phyloP scores from a whole-genome alignment of 352 stramenopile species.

The Phytophthora chlamydospora region DNA sequence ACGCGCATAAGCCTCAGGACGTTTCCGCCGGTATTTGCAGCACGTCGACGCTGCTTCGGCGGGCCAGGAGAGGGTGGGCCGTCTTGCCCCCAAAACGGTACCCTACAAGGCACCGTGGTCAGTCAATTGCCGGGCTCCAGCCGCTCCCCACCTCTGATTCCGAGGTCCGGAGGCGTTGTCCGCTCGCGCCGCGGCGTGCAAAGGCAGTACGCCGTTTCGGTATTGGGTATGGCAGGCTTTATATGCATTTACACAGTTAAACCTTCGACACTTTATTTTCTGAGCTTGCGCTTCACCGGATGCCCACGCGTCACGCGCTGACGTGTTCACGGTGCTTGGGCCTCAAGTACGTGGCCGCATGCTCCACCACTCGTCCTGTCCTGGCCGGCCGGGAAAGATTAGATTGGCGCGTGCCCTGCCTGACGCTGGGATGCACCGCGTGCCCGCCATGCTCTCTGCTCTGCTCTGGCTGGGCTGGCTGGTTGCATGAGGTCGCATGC shows the following conservation, averaged over 20 bases:
- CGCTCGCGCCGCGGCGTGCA: slow-evolving; percentile 5
- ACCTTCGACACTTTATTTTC: slow-evolving; percentile 11
- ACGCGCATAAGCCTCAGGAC: too few relatives aligned
- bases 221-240: slow-evolving; percentile 8
- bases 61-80: too few relatives aligned
- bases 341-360: slow-evolving; percentile 21
- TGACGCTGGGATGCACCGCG: too few relatives aligned
- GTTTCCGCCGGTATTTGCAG: too few relatives aligned
- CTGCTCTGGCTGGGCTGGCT: too few relatives aligned
- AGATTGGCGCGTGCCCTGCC: too few relatives aligned
- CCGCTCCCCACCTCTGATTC: not conserved
- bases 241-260: not conserved
- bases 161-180: slow-evolving; percentile 19
- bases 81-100: too few relatives aligned
- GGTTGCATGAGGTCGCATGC: too few relatives aligned
- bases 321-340: slow-evolving; percentile 23
- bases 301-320: slow-evolving; percentile 20
- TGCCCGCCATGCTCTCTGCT: too few relatives aligned
- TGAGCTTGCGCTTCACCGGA: slow-evolving; percentile 24
- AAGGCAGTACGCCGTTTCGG: slow-evolving; percentile 2
- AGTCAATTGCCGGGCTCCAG: too few relatives aligned
- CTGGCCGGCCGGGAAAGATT: not conserved
- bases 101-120: too few relatives aligned
- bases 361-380: slow-evolving; percentile 15
- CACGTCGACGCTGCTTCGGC: too few relatives aligned